A percentile compares a stretch with the other conserved stretches of the same genome.
Evolutionary conservation across 305 asterid genomes (phyloP).

Genomic region (Andrographis paniculata): DNA sequence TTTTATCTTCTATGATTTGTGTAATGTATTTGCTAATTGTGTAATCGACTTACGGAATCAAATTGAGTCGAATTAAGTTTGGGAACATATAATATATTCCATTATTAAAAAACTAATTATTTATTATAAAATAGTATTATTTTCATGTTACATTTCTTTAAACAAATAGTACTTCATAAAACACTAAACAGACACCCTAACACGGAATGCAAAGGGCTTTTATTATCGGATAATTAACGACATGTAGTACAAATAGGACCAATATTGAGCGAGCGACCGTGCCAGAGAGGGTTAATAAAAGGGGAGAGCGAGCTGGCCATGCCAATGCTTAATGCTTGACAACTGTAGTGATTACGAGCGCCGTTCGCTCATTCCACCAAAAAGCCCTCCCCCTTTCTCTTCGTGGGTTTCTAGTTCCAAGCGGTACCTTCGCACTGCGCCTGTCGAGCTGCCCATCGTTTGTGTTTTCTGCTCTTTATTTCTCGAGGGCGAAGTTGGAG

Average conservation of each 20-base stretch:
- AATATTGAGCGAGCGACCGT: not conserved
- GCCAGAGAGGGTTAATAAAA: not conserved
- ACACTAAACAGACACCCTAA: too few species aligned
- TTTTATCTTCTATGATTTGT: too few species aligned
- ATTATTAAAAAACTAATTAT: too few species aligned
- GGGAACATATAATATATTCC: too few species aligned
- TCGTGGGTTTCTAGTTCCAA: conserved; percentile 4
- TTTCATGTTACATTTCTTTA: too few species aligned
- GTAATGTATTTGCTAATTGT: too few species aligned
- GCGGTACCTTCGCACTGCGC: conserved; percentile 2
- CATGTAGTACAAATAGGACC: not conserved
- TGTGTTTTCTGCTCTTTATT: not conserved
- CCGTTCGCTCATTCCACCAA: conserved; percentile 24
- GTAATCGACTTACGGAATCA: too few species aligned
- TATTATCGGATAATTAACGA: too few species aligned
- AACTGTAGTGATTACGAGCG: conserved; percentile 27
- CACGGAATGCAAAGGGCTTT: too few species aligned
- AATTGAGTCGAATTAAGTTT: too few species aligned
- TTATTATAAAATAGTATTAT: too few species aligned
- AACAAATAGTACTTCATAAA: too few species aligned
- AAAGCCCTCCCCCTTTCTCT: conserved; percentile 13
- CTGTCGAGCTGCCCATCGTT: not conserved
- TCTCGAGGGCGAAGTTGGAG: conserved; percentile 14
- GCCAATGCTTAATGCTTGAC: conserved; percentile 23
- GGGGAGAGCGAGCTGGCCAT: conserved; percentile 14